phyloP scores from a whole-genome alignment of 805 yeast species.

The Candida ascalaphidarum region DNA sequence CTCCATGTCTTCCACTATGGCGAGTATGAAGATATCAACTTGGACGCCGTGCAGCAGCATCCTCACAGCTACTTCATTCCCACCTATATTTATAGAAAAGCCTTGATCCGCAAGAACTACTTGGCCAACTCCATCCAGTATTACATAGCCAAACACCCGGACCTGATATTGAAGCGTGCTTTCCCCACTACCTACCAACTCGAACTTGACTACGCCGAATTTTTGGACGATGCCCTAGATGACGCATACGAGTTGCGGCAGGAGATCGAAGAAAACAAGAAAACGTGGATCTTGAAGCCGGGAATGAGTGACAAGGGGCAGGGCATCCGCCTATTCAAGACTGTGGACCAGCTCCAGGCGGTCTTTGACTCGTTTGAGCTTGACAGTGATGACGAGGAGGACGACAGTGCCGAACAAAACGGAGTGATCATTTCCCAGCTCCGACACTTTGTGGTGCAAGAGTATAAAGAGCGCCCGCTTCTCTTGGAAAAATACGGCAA shows the following conservation, averaged over 20 bases:
- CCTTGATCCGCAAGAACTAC: constrained; percentile 83
- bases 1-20: constrained; percentile 63
- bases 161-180: constrained; percentile 47
- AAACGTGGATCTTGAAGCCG: constrained; percentile 87
- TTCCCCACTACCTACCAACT: constrained; percentile 71
- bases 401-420: constrained; percentile 41
- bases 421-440: constrained; percentile 80
- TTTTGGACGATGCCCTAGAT: constrained; percentile 86
- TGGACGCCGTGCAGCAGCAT: constrained; percentile 48
- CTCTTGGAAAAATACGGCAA: constrained; percentile 49
- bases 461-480: constrained; percentile 64
- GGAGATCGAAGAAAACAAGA: constrained; percentile 50
- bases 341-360: constrained; percentile 70
- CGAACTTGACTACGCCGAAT: constrained; percentile 94
- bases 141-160: constrained; percentile 67
- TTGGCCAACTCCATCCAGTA: constrained; percentile 77
- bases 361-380: constrained; percentile 85
- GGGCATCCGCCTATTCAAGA: constrained; percentile 78
- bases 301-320: constrained; percentile 97
- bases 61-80: constrained; percentile 53
- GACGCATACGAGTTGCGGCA: constrained; percentile 84
- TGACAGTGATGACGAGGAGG: constrained; percentile 54
- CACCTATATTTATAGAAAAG: constrained; percentile 83
- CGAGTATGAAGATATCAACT: constrained; percentile 82
- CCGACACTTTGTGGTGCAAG: constrained; percentile 86